Evolutionary conservation across 768 basidiomycete genomes (phyloP), one percentile per base, ranked within the genome.

Genomic region (Leccinum subgranulosum): DNA sequence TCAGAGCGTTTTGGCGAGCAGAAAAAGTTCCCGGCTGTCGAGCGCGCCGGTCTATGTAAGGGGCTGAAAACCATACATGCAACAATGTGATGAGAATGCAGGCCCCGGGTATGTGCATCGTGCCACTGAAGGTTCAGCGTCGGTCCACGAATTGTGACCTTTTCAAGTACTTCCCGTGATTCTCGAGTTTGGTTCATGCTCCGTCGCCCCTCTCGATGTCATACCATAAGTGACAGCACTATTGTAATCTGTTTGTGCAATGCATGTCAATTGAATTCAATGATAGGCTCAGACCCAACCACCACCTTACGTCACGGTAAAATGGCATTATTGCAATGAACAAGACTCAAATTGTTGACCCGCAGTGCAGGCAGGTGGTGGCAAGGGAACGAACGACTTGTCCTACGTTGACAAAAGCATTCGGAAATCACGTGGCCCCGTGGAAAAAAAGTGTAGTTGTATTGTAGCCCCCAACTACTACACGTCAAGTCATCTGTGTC

Each of bases 301-400:
- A n/a, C 17, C n/a, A 10, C 9, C n/a, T 41, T 41, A 41, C 10
- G 39, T 41, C 39, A 41, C 5, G 34, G 34, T 28, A 31, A 17
- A 58, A 17, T 14, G n/a, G 2, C 8, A n/a, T 50, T 33, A 50
- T 62, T 62, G 61, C 46, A 63, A 53, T 55, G 63, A 49, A 39
- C 19, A 48, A 52, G 31, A 55, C 34, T 31, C 29, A 11, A 10
- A 31, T 46, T 25, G 21, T 23, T 49, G 23, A 3, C 41, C 29
- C 23, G n/a, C n/a, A n/a, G n/a, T 39, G 43, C 34, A 23, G 1
- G 19, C 29, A 36, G 34, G 6, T 17, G 34, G 29, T 25, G 17
- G 39, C n/a, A 27, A 28, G n/a, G 33, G 25, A 19, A n/a, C 4
- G 21, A 45, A n/a, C n/a, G n/a, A n/a, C n/a, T n/a, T n/a, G n/a